These are phyloP conservation scores for Micractinium sp. DNA, from an alignment of 139 green algal species.

Conservation along the genomic window DNA sequence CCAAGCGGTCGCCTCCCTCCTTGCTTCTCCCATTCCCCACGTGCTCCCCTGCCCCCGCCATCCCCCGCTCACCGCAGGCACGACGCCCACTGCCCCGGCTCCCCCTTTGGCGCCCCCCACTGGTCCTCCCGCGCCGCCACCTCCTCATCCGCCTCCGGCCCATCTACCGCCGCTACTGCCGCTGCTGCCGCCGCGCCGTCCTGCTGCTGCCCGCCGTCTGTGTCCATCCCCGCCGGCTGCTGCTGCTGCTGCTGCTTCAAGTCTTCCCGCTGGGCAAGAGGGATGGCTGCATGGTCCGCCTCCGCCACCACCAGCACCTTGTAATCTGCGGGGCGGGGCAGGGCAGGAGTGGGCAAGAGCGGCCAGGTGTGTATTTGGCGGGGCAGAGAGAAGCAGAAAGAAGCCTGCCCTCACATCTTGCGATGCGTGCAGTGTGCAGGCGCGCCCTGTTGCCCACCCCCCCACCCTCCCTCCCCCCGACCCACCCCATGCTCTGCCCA, in stretches of 20 bases:
- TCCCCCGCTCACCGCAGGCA: slow-evolving; percentile 68
- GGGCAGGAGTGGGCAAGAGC: background rate
- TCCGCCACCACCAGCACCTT: slow-evolving; percentile 75
- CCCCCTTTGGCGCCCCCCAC: slow-evolving; percentile 77
- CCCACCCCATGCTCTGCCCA: background rate
- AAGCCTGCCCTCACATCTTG: too few relatives aligned
- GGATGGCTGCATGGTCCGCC: slow-evolving; percentile 80
- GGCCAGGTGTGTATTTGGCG: background rate
- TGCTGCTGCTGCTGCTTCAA: slow-evolving; percentile 37
- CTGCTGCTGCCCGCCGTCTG: slow-evolving; percentile 16
- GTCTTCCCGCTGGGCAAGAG: slow-evolving; percentile 65
- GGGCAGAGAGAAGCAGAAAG: background rate
- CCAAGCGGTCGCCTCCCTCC: too few relatives aligned
- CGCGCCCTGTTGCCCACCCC: too few relatives aligned
- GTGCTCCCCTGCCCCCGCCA: background rate
- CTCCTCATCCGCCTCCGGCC: slow-evolving; percentile 80
- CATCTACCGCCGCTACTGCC: slow-evolving; percentile 40
- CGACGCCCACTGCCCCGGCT: slow-evolving; percentile 85
- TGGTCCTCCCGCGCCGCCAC: slow-evolving; percentile 78
- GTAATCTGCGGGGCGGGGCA: background rate
- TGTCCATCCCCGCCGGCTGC: slow-evolving; percentile 52
- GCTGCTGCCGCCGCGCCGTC: background rate
- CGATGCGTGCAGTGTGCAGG: too few relatives aligned
- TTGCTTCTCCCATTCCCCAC: too few relatives aligned
- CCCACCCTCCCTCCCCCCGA: too few relatives aligned